A percentile compares a stretch with the other conserved stretches of the same genome.
These are phyloP conservation scores for Dactylonectria macrodidyma DNA, from an alignment of 2,329 filamentous ascomycete species.

Conservation along the genomic window DNA sequence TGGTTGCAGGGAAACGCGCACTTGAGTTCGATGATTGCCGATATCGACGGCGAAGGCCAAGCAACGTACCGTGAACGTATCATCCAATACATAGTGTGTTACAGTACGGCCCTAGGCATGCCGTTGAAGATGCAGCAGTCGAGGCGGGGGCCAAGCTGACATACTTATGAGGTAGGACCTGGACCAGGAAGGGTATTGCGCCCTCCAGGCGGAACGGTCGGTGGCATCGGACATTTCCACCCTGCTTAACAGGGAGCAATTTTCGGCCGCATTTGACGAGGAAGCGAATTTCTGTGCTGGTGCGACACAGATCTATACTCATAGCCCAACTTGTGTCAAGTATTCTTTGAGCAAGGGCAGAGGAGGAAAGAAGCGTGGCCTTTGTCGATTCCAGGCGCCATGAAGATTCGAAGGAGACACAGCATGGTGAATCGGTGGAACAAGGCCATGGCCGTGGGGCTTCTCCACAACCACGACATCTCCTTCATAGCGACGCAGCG, in stretches of 20 bases:
- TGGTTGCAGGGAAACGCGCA: no score
- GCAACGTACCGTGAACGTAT: constrained; percentile 19
- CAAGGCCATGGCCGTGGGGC: constrained; percentile 24
- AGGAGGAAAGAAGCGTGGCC: neutral
- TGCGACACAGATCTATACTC: constrained; percentile 10
- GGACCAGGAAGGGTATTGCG: no score
- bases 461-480: constrained; percentile 25
- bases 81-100: constrained; percentile 15
- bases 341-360: neutral
- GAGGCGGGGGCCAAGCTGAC: no score
- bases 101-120: no score
- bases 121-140: no score
- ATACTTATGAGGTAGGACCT: no score
- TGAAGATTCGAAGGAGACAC: constrained; percentile 23
- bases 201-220: neutral
- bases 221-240: neutral
- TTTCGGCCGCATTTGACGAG: constrained; percentile 11
- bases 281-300: constrained; percentile 22
- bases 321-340: constrained; percentile 24
- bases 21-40: no score
- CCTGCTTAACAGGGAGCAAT: neutral
- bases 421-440: constrained; percentile 30
- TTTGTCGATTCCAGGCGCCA: constrained; percentile 30
- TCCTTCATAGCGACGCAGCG: constrained; percentile 1
- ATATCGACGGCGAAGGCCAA: constrained; percentile 28